These are phyloP conservation scores for Diutina siamensis DNA, from an alignment of 1,139 yeast species.

Conservation along the genomic window DNA sequence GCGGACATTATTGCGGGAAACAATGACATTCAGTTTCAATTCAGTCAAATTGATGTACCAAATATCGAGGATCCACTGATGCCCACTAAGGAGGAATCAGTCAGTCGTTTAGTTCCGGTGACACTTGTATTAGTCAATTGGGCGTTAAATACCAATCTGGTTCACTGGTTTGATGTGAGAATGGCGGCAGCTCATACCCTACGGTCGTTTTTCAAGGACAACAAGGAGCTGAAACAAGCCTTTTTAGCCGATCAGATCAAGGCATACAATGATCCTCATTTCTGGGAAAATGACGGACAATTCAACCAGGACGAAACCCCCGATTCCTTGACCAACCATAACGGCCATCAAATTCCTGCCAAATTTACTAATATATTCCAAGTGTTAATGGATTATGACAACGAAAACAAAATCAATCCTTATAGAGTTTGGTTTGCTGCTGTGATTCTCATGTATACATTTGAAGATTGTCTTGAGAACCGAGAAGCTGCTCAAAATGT, in stretches of 20 bases:
- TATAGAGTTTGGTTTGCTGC: conserved; percentile 83
- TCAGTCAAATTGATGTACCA: conserved; percentile 83
- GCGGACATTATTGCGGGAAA: conserved; percentile 68
- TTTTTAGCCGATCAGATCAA: conserved; percentile 58
- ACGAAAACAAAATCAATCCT: conserved; percentile 69
- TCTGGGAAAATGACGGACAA: conserved; percentile 9
- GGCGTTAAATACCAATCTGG: conserved; percentile 69
- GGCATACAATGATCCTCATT: conserved; percentile 24
- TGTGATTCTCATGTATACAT: conserved; percentile 48
- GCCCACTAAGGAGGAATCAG: conserved; percentile 31
- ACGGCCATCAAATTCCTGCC: background rate
- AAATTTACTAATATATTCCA: conserved; percentile 43
- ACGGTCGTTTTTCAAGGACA: conserved; percentile 57
- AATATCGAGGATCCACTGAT: conserved; percentile 67
- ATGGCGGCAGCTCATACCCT: conserved; percentile 58
- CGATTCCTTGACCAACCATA: conserved; percentile 6
- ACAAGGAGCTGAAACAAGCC: conserved; percentile 45
- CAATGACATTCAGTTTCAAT: conserved; percentile 49
- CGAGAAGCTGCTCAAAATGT: conserved; percentile 41
- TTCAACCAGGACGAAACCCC: background rate
- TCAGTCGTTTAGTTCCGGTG: conserved; percentile 43
- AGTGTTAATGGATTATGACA: conserved; percentile 66
- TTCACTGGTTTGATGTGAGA: conserved; percentile 74
- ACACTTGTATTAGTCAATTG: conserved; percentile 68
- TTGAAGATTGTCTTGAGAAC: conserved; percentile 45